Evolutionary conservation across 129 eudicot species (phyloP).

Genomic region (Calendula officinalis): DNA sequence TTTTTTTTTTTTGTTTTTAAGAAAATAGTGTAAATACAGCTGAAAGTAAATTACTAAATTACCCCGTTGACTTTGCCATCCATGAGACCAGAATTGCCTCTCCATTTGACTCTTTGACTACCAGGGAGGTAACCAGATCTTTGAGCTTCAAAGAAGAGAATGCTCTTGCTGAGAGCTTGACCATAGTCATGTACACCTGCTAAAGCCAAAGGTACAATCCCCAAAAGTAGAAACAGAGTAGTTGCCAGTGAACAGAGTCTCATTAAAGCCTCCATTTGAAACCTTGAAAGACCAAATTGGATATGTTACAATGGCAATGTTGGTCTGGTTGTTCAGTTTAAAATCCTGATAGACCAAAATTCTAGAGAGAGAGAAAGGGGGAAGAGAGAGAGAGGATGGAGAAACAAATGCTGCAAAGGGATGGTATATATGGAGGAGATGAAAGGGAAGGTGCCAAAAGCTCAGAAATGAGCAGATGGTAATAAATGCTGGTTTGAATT

Average conservation of each 20-base stretch:
- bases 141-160: constrained; percentile 85
- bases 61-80: constrained; percentile 58
- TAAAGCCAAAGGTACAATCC: constrained; percentile 51
- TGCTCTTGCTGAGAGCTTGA: constrained; percentile 67
- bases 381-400: constrained; percentile 33
- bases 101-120: constrained; percentile 66
- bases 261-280: constrained; percentile 42
- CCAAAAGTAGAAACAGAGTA: constrained; percentile 50
- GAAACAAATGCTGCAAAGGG: constrained; percentile 37
- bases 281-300: background rate
- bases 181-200: constrained; percentile 74
- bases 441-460: constrained; percentile 61
- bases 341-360: constrained; percentile 46
- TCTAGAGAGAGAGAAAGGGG: constrained; percentile 18
- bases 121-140: constrained; percentile 77
- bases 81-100: constrained; percentile 69
- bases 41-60: background rate
- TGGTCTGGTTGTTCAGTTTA: constrained; percentile 47
- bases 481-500: constrained; percentile 51
- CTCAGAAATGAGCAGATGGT: constrained; percentile 47
- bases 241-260: constrained; percentile 42
- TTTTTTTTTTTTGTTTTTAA: background rate
- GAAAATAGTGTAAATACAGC: background rate
- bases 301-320: constrained; percentile 37
- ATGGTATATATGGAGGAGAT: constrained; percentile 51